phyloP scores from a whole-genome alignment of 2,329 filamentous ascomycete species.

The Aspergillus sclerotialis region DNA sequence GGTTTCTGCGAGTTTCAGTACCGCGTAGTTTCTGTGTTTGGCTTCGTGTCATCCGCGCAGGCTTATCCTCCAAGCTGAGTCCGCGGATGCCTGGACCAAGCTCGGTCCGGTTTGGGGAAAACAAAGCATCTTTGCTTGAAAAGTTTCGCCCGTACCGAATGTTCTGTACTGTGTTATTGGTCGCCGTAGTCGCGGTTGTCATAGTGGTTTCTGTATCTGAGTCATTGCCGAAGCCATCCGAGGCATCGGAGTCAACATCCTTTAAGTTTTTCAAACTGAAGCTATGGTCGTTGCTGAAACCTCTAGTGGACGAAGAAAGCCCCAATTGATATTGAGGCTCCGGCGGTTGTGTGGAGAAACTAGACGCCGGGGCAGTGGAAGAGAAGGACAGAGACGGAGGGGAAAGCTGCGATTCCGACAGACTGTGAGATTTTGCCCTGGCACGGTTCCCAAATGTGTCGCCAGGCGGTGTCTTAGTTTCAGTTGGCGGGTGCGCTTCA shows the following conservation, averaged over 20 bases:
- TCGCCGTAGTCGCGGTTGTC: conserved; percentile 24
- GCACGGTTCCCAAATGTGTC: conserved; percentile 4
- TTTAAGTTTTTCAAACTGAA: conserved; percentile 26
- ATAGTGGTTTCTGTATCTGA: conserved; percentile 32
- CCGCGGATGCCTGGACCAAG: conserved; percentile 27
- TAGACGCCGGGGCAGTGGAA: conserved; percentile 18
- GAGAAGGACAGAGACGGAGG: conserved; percentile 25
- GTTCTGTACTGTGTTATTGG: conserved; percentile 27
- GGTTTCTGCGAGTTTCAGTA: too few relatives aligned
- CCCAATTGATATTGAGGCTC: conserved; percentile 16
- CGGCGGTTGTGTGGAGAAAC: conserved; percentile 19
- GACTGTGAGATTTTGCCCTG: conserved; percentile 7
- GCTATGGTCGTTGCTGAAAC: conserved; percentile 18
- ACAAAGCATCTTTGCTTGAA: conserved; percentile 12
- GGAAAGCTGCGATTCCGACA: conserved; percentile 11
- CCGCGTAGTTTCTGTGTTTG: conserved; percentile 22
- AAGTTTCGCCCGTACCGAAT: conserved; percentile 26
- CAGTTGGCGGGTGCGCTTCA: conserved; percentile 6
- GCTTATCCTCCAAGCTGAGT: conserved; percentile 27
- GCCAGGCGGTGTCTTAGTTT: not conserved
- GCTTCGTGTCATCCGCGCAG: conserved; percentile 28
- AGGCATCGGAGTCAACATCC: conserved; percentile 23
- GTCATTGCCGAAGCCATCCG: conserved; percentile 25
- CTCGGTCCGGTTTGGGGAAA: conserved; percentile 24
- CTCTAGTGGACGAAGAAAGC: conserved; percentile 6